Evolutionary conservation across 805 yeast genomes (phyloP).

Genomic region (Wickerhamiella brachini): DNA sequence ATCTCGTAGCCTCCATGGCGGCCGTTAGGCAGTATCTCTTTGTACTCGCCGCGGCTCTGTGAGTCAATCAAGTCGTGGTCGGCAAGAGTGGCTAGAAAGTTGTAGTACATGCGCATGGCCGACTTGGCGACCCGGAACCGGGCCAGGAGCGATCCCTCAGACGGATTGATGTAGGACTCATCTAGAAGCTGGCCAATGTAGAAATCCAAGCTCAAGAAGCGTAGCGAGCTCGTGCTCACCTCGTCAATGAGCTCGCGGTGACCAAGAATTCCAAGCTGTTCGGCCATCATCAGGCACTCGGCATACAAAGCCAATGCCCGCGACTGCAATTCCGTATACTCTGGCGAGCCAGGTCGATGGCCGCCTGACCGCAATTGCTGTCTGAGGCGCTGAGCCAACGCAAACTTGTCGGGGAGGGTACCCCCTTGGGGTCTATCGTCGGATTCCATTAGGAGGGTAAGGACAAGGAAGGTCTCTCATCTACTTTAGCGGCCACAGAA

Average conservation of each 20-base stretch:
- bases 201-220: slow-evolving; percentile 45
- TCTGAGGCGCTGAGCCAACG: neutral
- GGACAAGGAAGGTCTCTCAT: too few species aligned
- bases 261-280: slow-evolving; percentile 49
- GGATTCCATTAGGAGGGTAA: neutral
- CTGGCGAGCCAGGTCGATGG: neutral
- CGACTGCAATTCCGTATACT: slow-evolving; percentile 6
- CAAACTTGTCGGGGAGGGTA: slow-evolving; percentile 1
- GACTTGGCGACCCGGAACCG: slow-evolving; percentile 13
- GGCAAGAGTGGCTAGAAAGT: slow-evolving; percentile 16
- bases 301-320: slow-evolving; percentile 3
- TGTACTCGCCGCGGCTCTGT: neutral
- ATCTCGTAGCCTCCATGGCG: slow-evolving; percentile 7
- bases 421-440: neutral
- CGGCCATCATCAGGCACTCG: slow-evolving; percentile 20
- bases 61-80: slow-evolving; percentile 12
- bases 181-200: slow-evolving; percentile 36
- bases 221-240: slow-evolving; percentile 46
- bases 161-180: slow-evolving; percentile 13
- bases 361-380: neutral
- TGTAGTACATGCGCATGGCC: slow-evolving; percentile 15
- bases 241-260: slow-evolving; percentile 61
- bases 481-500: too few species aligned
- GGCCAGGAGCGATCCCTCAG: slow-evolving; percentile 7
- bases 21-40: slow-evolving; percentile 9